Conservation (phyloP, 129 eudicot species). For the Oenanthe sinensis region DNA sequence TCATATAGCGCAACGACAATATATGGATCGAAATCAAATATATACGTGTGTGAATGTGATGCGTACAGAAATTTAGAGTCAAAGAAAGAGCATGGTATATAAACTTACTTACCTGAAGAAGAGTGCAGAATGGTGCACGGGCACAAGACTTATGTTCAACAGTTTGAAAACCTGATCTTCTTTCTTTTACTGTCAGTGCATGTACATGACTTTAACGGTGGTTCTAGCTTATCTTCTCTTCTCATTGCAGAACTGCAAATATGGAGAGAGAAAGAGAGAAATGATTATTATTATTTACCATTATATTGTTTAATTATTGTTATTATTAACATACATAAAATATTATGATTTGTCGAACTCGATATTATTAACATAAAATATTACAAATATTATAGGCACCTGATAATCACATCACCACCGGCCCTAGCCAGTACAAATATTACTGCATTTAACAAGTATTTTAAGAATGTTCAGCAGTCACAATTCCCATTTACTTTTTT, state of each 20-base stretch:
- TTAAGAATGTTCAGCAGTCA: background rate
- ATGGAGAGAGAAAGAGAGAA: background rate
- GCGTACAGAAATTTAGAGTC: background rate
- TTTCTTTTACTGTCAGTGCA: constrained; percentile 2
- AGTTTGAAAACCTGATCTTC: background rate
- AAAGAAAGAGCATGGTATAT: background rate
- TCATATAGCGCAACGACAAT: too few relatives aligned
- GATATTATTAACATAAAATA: background rate
- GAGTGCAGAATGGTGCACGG: constrained; percentile 2
- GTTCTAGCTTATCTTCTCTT: background rate
- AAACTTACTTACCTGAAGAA: background rate
- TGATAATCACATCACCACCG: background rate
- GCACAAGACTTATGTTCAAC: background rate
- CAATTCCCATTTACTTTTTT: background rate
- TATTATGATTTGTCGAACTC: background rate
- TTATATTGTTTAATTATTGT: too few relatives aligned
- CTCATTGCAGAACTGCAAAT: background rate
- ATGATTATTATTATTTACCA: background rate
- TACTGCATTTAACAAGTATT: constrained; percentile 3
- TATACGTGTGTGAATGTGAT: too few relatives aligned
- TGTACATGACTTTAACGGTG: background rate
- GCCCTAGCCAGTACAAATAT: background rate
- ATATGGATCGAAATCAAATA: too few relatives aligned
- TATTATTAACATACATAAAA: too few relatives aligned
- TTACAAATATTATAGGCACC: background rate